Evolutionary conservation across 2,329 filamentous ascomycete species (phyloP), one percentile per base, ranked within the genome.

Genomic region (Penicillium expansum): DNA sequence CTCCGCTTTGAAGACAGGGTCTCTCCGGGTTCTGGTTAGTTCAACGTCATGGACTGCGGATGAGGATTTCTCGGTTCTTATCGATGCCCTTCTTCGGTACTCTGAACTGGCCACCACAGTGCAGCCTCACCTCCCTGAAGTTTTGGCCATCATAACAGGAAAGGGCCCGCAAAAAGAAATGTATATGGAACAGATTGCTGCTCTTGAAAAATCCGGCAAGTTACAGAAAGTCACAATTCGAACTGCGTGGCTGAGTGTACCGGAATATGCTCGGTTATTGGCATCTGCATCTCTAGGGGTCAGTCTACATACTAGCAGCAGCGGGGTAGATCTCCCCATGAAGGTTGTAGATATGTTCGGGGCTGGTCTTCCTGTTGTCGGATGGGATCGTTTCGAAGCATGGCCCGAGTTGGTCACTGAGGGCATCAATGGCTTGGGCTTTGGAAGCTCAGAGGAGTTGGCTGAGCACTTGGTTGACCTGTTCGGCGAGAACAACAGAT

Each of bases 291-390:
- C 97, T 67, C 79, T 99, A 0, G 94, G 94, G 10, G 85, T 99
- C 24, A 96, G 91, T 55, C 79, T 99, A 27, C 94, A 99, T 77
- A 96, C 86, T 62, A 97, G 92, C 14, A 95, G 90, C 63, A 96
- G 91, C 2, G 94, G 94, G 1, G 92, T 99, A 0, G 94, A 99
- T 74, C 79, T 99, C 20, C 94, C 94, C 0, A 99, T 99, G 94
- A 99, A 99, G 76, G 92, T 99, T 1, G 92, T 99, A 14, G 94
- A 99, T 72, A 97, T 99, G 92, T 97, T 99, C 72, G 94, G 94
- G 2, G 89, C 92, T 0, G 94, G 93, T 0, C 78, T 99, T 29
- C 94, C 94, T 0, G 94, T 99, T 0, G 87, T 88, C 0, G 93
- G 92, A 4, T 97, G 94, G 82, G 85, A 84, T 27, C 83, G 83